These are phyloP conservation scores for Corylus avellana DNA, from an alignment of 306 rosid species.

Conservation along the genomic window DNA sequence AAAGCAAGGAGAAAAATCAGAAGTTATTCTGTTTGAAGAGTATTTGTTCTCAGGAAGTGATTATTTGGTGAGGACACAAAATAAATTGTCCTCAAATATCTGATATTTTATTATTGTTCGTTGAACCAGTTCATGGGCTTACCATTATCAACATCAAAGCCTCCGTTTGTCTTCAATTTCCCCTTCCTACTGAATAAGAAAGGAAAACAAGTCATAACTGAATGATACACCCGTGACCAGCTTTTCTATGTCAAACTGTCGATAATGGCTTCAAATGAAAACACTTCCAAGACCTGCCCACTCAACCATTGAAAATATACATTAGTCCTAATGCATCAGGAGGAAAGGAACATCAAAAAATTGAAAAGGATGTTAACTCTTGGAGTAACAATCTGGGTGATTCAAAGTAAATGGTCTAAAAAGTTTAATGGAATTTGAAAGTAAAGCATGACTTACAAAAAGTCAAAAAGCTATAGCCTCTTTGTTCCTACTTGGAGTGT, in stretches of 20 bases:
- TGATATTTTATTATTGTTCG: constrained; percentile 1
- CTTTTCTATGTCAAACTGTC: constrained; percentile 21
- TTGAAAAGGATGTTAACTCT: constrained; percentile 15
- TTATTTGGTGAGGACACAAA: not conserved
- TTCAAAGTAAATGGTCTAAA: not conserved
- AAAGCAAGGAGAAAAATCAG: constrained; percentile 13
- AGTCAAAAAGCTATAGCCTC: not conserved
- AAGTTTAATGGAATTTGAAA: constrained; percentile 12
- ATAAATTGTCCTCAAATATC: constrained; percentile 53
- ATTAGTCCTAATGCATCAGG: constrained; percentile 18
- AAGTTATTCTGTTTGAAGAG: constrained; percentile 9
- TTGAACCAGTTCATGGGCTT: constrained; percentile 14
- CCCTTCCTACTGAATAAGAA: constrained; percentile 44
- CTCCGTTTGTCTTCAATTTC: constrained; percentile 26
- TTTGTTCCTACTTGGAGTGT: not conserved
- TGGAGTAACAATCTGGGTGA: not conserved
- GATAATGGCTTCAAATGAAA: constrained; percentile 36
- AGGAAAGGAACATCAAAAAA: constrained; percentile 10
- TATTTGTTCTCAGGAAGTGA: not conserved
- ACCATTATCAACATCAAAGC: constrained; percentile 58
- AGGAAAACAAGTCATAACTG: constrained; percentile 71
- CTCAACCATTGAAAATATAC: constrained; percentile 32
- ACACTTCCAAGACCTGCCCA: constrained; percentile 47
- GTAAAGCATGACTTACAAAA: not conserved
- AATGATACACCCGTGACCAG: constrained; percentile 18